Conservation (phyloP, 306 rosid genomes). For the Lathyrus sativus region DNA sequence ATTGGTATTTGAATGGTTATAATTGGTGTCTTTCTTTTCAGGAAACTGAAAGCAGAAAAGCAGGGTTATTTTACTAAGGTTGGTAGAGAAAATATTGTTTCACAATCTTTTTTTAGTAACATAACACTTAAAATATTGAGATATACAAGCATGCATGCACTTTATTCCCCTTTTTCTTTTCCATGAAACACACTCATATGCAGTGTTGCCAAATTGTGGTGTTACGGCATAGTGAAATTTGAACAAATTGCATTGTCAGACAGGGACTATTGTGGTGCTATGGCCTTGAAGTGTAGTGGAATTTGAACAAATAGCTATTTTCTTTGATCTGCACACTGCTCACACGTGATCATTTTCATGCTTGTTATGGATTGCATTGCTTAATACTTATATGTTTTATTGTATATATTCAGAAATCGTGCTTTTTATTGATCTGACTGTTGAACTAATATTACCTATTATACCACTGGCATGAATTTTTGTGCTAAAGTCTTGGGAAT, state of each 20-base stretch:
- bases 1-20: slow-evolving; percentile 12
- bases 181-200: slow-evolving; percentile 7
- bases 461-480: background rate
- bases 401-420: background rate
- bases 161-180: slow-evolving; percentile 25
- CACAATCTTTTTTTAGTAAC: slow-evolving; percentile 3
- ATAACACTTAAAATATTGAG: slow-evolving; percentile 30
- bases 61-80: slow-evolving; percentile 76
- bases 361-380: slow-evolving; percentile 1
- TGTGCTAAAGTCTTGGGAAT: background rate
- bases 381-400: slow-evolving; percentile 10
- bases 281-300: background rate
- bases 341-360: background rate
- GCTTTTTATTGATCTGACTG: background rate
- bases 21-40: slow-evolving; percentile 39
- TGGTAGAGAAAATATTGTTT: slow-evolving; percentile 36
- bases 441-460: background rate
- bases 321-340: background rate
- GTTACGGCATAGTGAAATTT: background rate
- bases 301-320: background rate
- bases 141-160: slow-evolving; percentile 18
- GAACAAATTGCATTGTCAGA: background rate
- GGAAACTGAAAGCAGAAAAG: slow-evolving; percentile 74
- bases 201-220: background rate
- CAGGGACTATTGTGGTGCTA: background rate